Conservation (phyloP, 2,329 filamentous ascomycete species). For the Xylariomycetidae sp. region DNA sequence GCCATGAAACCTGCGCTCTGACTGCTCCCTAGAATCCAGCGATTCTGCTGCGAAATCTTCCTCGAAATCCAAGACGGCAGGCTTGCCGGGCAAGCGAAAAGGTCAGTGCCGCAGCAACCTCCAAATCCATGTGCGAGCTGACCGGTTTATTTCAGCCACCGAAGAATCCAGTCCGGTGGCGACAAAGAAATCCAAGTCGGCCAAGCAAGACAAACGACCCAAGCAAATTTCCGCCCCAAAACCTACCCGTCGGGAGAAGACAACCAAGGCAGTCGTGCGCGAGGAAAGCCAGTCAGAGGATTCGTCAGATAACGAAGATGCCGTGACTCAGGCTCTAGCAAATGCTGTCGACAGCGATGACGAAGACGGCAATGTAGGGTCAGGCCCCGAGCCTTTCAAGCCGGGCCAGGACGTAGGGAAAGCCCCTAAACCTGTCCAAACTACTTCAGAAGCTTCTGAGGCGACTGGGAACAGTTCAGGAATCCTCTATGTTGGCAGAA, state of each 20-base stretch:
- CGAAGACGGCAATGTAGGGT: slow-evolving; percentile 28
- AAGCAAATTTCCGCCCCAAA: slow-evolving; percentile 19
- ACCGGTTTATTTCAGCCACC: slow-evolving; percentile 28
- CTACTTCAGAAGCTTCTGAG: neutral
- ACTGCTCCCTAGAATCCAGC: slow-evolving; percentile 18
- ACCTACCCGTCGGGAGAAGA: slow-evolving; percentile 17
- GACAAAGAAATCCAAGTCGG: slow-evolving; percentile 42
- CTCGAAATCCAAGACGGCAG: slow-evolving; percentile 27
- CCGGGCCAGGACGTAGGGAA: slow-evolving; percentile 47
- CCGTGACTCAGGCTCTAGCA: slow-evolving; percentile 40
- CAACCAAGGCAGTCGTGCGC: slow-evolving; percentile 19
- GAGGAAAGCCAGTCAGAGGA: slow-evolving; percentile 28
- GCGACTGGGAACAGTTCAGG: slow-evolving; percentile 35
- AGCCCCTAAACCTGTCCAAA: slow-evolving; percentile 43
- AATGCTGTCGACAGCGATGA: slow-evolving; percentile 42
- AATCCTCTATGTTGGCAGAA: slow-evolving; percentile 91
- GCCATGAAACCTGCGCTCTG: too few relatives aligned
- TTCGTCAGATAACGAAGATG: slow-evolving; percentile 31
- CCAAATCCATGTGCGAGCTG: slow-evolving; percentile 12
- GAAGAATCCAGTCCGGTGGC: slow-evolving; percentile 41
- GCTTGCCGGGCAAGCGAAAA: slow-evolving; percentile 30
- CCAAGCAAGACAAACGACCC: slow-evolving; percentile 20
- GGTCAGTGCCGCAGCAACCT: slow-evolving; percentile 20
- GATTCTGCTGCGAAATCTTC: slow-evolving; percentile 31
- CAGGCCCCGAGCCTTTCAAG: slow-evolving; percentile 35